Evolutionary conservation across 352 stramenopile genomes (phyloP), one percentile per base, ranked within the genome.

Genomic region (Globisporangium splendens): DNA sequence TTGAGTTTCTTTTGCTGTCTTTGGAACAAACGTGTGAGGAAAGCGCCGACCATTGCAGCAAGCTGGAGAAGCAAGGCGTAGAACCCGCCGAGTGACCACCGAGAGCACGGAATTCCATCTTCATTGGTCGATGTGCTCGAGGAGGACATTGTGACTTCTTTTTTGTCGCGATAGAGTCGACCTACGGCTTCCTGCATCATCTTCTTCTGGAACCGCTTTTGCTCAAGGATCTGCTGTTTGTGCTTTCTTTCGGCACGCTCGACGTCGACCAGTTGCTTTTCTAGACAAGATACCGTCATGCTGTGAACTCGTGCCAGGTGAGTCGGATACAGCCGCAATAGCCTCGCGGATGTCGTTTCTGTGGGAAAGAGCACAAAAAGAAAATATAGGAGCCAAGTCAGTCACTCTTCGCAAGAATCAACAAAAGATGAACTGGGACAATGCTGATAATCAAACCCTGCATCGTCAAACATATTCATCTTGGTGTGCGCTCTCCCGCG

Each of bases 141-240:
- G 8, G 3, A 8, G 28, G 24, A 31, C 10, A 24, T 39, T 21
- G 50, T 22, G 18, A 75, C 55, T 58, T 73, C 62, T 50, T 67
- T 67, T 46, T 93, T 94, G 65, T 94, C 84, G 8, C 68, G 49
- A 59, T 94, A 94, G 5, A 94, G 68, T 18, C 66, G 73, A 3
- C 84, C 84, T 1, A 91, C 78, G 5, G 77, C 79, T 22, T 88
- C 66, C 7, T 62, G 61, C 80, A 94, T 91, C 84, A 94, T 94
- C 43, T 86, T 83, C 58, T 75, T 76, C 28, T 92, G 69, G 49
- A 92, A 92, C 11, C 65, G 28, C 43, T 65, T 79, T 46, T 88
- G 72, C 24, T 80, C 47, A 8, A 72, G 63, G 47, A 64, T 44
- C 22, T 62, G 59, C 18, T 70, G 69, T 42, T 73, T 88, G 65